phyloP scores from a whole-genome alignment of 345 rosid species.

The Euphorbia pulcherrima region DNA sequence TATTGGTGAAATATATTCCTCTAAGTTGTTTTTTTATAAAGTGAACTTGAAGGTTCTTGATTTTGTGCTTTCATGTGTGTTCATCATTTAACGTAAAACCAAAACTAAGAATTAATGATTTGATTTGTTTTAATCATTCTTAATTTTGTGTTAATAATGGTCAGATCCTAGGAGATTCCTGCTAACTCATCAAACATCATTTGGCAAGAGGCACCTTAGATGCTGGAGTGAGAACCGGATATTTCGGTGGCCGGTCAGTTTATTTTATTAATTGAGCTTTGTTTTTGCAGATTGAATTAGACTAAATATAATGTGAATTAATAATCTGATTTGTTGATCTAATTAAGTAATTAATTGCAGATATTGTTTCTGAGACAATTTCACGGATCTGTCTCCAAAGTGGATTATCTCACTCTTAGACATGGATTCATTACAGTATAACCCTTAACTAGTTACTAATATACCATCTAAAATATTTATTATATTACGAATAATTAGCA shows the following conservation, averaged over 20 bases:
- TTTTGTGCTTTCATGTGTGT: neutral
- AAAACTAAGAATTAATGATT: neutral
- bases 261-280: neutral
- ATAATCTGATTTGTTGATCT: neutral
- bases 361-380: conserved; percentile 64
- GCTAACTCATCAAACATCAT: conserved; percentile 53
- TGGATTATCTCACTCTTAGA: conserved; percentile 66
- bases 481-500: neutral
- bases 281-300: too few species aligned
- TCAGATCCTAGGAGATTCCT: conserved; percentile 52
- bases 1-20: too few species aligned
- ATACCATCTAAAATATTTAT: neutral
- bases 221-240: conserved; percentile 44
- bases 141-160: neutral
- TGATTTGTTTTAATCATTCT: neutral
- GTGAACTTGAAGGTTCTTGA: too few species aligned
- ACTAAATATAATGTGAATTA: neutral
- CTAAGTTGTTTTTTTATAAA: too few species aligned
- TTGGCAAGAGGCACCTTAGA: conserved; percentile 51
- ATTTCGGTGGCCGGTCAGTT: conserved; percentile 53
- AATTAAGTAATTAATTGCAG: conserved; percentile 26
- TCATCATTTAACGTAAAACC: neutral
- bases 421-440: conserved; percentile 76
- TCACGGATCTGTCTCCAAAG: conserved; percentile 60
- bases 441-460: neutral